Base-by-base conservation (phyloP, 352 stramenopile species). In the Pythium dissimile region DNA sequence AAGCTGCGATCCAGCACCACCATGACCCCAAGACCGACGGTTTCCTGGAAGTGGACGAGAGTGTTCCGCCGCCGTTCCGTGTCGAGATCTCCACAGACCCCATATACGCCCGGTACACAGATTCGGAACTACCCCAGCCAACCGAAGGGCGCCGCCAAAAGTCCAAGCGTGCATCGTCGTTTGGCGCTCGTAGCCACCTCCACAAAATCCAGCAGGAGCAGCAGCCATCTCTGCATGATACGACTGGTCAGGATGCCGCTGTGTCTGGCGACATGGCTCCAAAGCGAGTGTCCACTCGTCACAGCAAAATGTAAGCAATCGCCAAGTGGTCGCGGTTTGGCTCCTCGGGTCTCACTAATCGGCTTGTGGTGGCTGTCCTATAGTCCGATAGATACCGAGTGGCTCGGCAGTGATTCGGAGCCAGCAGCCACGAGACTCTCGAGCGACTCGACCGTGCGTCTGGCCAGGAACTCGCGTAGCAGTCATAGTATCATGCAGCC, bases 21-120 rank as follows among this genome's bases (percentile, higher is more conserved):
- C 82, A 94, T 45, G 80, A 91, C 44, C 84, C 84, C 0, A 89
- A 82, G 48, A 89, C 69, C 0, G 84, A 94, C 31, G 84, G 84
- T 0, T 94, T 94, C 55, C 73, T 84, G 1, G 80, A 88, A 1
- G 77, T 94, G 0, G 84, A 94, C 24, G 84, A 94, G 49, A 90
- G 72, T 9, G 73, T 92, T 3, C 84, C 84, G 0, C 77, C 80
- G 3, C 84, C 84, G n/a, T 94, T 94, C 46, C 67, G 75, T 8
- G 89, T 94, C 21, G 64, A 94, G 55, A 83, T 94, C 41, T 89
- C 80, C 3, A 94, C 80, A 0, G 67, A 85, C 44, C 66, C 68
- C 18, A 39, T 27, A 11, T 52, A 45, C 2, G 59, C 44, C 10
- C 63, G 65, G 37, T 69, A 69, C 24, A 37, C 65, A 0, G 48